Percentiles rank a stretch among this genome's conserved stretches.
Conservation (phyloP, 495 filamentous ascomycete genomes). For the Pyronema domesticum region DNA sequence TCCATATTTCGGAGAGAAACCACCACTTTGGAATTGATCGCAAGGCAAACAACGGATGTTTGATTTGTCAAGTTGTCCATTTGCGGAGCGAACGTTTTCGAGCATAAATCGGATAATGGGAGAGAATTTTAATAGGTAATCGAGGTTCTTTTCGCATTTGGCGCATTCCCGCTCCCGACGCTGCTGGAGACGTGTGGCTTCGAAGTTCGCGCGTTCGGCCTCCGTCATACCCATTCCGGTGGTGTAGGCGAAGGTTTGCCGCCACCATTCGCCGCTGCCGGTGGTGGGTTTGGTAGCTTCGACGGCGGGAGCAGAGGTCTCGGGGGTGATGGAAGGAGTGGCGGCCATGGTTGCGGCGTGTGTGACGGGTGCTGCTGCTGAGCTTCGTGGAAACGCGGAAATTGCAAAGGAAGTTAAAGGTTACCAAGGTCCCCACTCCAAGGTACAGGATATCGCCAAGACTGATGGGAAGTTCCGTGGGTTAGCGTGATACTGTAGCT, state of each 20-base stretch:
- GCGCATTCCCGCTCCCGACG: conserved; percentile 55
- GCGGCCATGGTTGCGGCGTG: conserved; percentile 8
- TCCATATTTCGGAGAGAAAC: conserved; percentile 66
- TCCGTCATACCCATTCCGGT: conserved; percentile 46
- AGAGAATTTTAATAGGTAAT: conserved; percentile 65
- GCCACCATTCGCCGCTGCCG: conserved; percentile 38
- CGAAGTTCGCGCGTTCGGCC: conserved; percentile 52
- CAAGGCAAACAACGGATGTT: conserved; percentile 77
- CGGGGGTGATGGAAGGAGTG: neutral
- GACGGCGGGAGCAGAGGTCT: neutral
- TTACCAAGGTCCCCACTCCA: too few species aligned
- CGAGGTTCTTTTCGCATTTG: conserved; percentile 57
- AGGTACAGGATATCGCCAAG: too few species aligned
- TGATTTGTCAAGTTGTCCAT: conserved; percentile 47
- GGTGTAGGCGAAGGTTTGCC: conserved; percentile 61
- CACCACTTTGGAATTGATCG: conserved; percentile 47
- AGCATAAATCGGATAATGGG: conserved; percentile 72
- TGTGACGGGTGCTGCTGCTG: too few species aligned
- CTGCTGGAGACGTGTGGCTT: conserved; percentile 44
- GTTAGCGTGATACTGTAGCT: too few species aligned
- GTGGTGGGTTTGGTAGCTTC: conserved; percentile 17
- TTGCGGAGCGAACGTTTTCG: conserved; percentile 57
- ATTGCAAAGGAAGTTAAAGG: too few species aligned
- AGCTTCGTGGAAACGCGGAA: neutral
- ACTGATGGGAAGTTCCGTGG: too few species aligned